These are phyloP conservation scores for Aspergillus melleus DNA, from an alignment of 2,329 filamentous ascomycete genomes.

Conservation along the genomic window DNA sequence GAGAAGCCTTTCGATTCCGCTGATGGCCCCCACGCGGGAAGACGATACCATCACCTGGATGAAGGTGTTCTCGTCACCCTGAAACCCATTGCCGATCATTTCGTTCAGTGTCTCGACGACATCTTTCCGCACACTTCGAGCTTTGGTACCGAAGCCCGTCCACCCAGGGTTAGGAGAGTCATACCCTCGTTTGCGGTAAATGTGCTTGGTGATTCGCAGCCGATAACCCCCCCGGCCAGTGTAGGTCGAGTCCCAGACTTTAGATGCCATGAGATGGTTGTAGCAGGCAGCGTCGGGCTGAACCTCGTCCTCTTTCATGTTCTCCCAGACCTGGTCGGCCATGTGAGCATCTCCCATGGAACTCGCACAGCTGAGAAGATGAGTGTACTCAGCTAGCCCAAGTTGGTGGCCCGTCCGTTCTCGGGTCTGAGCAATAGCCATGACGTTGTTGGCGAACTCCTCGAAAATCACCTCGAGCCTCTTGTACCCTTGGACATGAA, in stretches of 20 bases:
- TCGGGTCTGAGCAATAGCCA: constrained; percentile 40
- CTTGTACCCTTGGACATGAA: constrained; percentile 44
- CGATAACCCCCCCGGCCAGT: constrained; percentile 42
- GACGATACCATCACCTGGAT: constrained; percentile 54
- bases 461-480: constrained; percentile 40
- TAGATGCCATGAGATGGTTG: constrained; percentile 55
- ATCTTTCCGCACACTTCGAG: constrained; percentile 33
- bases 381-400: constrained; percentile 51
- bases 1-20: constrained; percentile 50
- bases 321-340: constrained; percentile 50
- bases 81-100: constrained; percentile 48
- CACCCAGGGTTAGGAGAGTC: constrained; percentile 21
- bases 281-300: constrained; percentile 53
- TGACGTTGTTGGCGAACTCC: constrained; percentile 41
- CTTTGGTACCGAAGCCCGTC: constrained; percentile 31
- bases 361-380: constrained; percentile 54
- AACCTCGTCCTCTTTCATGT: constrained; percentile 40
- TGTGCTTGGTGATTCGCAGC: constrained; percentile 34
- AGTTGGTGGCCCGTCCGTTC: constrained; percentile 37
- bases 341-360: constrained; percentile 47
- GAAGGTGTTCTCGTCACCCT: constrained; percentile 55
- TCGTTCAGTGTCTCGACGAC: constrained; percentile 46
- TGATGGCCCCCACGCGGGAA: constrained; percentile 53
- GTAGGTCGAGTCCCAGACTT: constrained; percentile 48
- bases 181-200: constrained; percentile 31